Evolutionary conservation across 1,284 basidiomycete species (phyloP).

Genomic region (Gyrodon tennesseensis): DNA sequence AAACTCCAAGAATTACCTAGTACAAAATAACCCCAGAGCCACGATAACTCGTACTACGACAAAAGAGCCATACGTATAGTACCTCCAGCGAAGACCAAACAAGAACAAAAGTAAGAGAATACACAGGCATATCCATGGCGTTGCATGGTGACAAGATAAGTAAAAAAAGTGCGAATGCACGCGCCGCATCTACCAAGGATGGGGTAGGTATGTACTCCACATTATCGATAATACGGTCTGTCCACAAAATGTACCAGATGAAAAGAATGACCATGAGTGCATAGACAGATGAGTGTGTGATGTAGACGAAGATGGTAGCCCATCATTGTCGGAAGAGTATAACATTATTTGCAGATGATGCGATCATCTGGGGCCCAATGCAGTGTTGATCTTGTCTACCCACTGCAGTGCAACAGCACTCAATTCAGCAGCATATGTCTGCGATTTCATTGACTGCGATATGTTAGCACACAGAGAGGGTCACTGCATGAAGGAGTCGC

Average conservation of each 20-base stretch:
- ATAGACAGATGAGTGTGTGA: slow-evolving; percentile 4
- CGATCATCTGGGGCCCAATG: slow-evolving; percentile 20
- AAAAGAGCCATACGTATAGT: background rate
- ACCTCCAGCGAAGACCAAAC: background rate
- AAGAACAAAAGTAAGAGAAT: background rate
- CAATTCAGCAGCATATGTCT: slow-evolving; percentile 54
- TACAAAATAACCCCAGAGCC: background rate
- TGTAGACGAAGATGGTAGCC: background rate
- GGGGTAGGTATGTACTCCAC: slow-evolving; percentile 6
- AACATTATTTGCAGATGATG: background rate
- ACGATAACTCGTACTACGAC: background rate
- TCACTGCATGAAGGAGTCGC: slow-evolving; percentile 27
- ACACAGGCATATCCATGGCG: background rate
- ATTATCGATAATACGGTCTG: slow-evolving; percentile 6
- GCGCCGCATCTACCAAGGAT: background rate
- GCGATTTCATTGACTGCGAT: slow-evolving; percentile 54
- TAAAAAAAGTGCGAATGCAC: background rate
- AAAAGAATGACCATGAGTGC: slow-evolving; percentile 5
- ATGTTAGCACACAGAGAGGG: slow-evolving; percentile 6
- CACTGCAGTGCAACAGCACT: slow-evolving; percentile 48
- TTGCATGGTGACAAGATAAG: background rate
- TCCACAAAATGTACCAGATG: background rate
- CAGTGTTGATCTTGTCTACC: slow-evolving; percentile 53
- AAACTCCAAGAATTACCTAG: background rate
- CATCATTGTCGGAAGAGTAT: background rate